Evolutionary conservation across 768 basidiomycete species (phyloP), one percentile per base, ranked within the genome.

Genomic region (Mycena rosella): DNA sequence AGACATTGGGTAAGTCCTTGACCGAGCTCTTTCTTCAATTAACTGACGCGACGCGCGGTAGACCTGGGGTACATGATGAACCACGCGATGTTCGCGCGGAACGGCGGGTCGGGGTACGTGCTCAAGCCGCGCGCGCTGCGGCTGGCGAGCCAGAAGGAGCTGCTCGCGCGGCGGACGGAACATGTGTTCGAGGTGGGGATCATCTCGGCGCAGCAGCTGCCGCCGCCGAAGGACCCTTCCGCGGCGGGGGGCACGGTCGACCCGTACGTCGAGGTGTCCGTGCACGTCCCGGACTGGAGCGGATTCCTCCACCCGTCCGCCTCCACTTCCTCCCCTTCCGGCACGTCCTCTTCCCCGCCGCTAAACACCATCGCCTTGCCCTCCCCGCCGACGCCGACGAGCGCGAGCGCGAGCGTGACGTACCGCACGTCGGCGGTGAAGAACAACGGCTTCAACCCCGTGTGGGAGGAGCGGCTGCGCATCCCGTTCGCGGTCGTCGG

Each of bases 41-140:
- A 47, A 64, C n/a, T n/a, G n/a, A n/a, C n/a, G n/a, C n/a, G n/a
- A n/a, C n/a, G n/a, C n/a, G n/a, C n/a, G n/a, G 9, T 76, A 96
- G 96, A 98, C 78, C 79, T 95, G 56, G 96, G 95, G 2, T 93
- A 91, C 74, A 90, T 91, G 83, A 94, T 98, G 77, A 99, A 98
- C 74, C 89, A 93, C 67, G 95, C 96, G 8, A 96, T 99, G 95
- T 99, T 99, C 78, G 90, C 91, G 69, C 86, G 93, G 5, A 96
- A 97, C 71, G 93, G 92, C n/a, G 87, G 92, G 7, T 85, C 88
- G 2, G 97, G 97, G 0, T 98, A 95, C 74, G 90, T 99, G 2
- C 86, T 98, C 44, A 98, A 98, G 76, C 97, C 97, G 2, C 84
- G 84, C 4, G 88, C 91, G 2, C 84, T 98, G 14, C 85, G 95